These are phyloP conservation scores for Actinidia polygama DNA, from an alignment of 179 eudicot species.

Conservation along the genomic window DNA sequence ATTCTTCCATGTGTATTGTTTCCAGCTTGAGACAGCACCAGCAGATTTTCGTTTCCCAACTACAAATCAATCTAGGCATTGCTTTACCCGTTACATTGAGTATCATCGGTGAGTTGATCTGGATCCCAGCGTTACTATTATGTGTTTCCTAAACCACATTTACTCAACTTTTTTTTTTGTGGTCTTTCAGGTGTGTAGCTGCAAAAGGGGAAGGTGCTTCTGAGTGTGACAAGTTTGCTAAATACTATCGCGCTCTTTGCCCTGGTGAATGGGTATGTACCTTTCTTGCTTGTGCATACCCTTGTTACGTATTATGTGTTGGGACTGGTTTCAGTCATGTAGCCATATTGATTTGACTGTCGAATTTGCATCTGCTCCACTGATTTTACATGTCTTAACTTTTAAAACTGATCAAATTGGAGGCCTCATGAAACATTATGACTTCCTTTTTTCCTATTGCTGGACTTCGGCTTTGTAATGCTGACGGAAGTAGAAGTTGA, in stretches of 20 bases:
- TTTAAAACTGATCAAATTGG: neutral
- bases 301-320: neutral
- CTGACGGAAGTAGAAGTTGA: neutral
- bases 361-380: neutral
- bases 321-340: neutral
- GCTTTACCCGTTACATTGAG: constrained; percentile 79
- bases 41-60: constrained; percentile 81
- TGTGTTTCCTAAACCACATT: neutral
- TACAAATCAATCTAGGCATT: constrained; percentile 74
- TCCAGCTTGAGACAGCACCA: constrained; percentile 77
- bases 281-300: neutral
- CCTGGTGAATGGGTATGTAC: constrained; percentile 82
- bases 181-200: constrained; percentile 54
- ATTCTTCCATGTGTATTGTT: neutral
- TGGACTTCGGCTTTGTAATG: neutral
- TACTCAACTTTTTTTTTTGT: neutral
- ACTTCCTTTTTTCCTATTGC: neutral
- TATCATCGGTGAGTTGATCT: constrained; percentile 58
- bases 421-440: neutral
- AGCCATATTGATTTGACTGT: neutral
- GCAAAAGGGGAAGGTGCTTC: constrained; percentile 81
- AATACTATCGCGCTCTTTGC: constrained; percentile 65
- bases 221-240: constrained; percentile 74
- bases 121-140: neutral
- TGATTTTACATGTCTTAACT: neutral